Base-by-base conservation (phyloP, 208 protist species). In the Crithidia expoeki region DNA sequence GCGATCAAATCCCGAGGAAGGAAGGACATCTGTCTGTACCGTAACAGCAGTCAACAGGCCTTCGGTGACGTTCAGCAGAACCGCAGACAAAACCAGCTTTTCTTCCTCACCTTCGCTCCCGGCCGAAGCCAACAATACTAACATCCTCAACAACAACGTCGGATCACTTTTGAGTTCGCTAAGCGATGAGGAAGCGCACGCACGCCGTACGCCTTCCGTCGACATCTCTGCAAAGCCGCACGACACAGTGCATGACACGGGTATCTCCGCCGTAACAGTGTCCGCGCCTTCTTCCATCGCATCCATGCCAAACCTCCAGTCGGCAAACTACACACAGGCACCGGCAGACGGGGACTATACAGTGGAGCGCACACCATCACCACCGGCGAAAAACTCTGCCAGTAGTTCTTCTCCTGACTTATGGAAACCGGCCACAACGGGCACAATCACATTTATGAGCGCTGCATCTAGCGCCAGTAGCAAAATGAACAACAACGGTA, bases 221-320 rank as follows among this genome's bases (percentile, higher is more conserved):
- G 30, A 9, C n/a, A 10, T 44, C 5, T 34, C 33, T 14, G 61
- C 34, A 12, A 30, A 57, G 49, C 61, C 61, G 46, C 47, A 47
- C 5, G 61, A 4, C 9, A 23, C 21, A 12, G 11, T 67, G 46
- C 47, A 67, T 10, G 46, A 46, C 46, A 67, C 49, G 4, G 47
- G 47, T 47, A 33, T 67, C 47, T 67, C 61, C n/a, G 61, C 47
- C 19, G 47, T 47, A 16, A 67, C 47, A 47, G 61, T 46, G 21
- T 67, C 61, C 2, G 25, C 68, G 40, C 50, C 58, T 30, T 47
- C 60, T 10, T 49, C 68, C n/a, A 67, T 58, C 11, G 40, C 32
- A 16, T 21, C 58, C 6, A 33, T 63, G 9, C 23, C 61, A 23
- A 64, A 40, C 25, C 32, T 69, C 17, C 27, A 28, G 21, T 57